Base-by-base conservation (phyloP, 192 early-diverging fungal genomes). In the Linnemannia schmuckeri region DNA sequence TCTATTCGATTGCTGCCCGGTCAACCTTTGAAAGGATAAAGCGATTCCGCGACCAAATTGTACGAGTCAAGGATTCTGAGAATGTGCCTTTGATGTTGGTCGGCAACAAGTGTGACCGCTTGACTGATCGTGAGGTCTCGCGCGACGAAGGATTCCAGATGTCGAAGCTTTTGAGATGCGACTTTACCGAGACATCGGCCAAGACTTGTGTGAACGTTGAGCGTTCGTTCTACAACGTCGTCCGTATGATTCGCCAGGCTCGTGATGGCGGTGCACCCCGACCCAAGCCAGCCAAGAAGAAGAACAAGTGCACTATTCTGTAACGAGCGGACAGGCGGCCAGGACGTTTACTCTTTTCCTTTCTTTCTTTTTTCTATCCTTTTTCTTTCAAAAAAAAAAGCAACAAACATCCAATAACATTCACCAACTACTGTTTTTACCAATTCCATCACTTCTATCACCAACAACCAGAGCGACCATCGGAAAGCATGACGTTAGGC, bases 131-230 rank as follows among this genome's bases (percentile, higher is more conserved):
- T 46, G 97, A 97, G 81, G 96, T 99, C 4, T 94, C 94, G 37
- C 91, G 93, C 79, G 96, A 96, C 80, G 96, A 98, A 85, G 97
- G 97, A 13, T 85, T 90, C 80, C 89, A 92, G 20, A 92, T 98
- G 92, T 96, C 97, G 17, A 90, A 92, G 78, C 76, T 90, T 54
- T 83, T 98, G 37, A 77, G 91, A 37, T 97, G 95, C 82, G 96
- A 96, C 49, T 99, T 97, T 87, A 93, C 97, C 54, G 97, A 99
- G 92, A 95, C 96, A 4, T 94, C 93, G 33, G 97, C 97, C 73
- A 97, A 97, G 90, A 97, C 95, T 18, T 94, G 95, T 83, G 91
- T 97, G 80, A 99, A 99, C 68, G 97, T 99, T 9, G 97, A 99
- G 76, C 92, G 94, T 90, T 94, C 95, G 22, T 97, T 96, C 77